These are phyloP conservation scores for Metschnikowia reukaufii DNA, from an alignment of 805 yeast species.

Conservation along the genomic window DNA sequence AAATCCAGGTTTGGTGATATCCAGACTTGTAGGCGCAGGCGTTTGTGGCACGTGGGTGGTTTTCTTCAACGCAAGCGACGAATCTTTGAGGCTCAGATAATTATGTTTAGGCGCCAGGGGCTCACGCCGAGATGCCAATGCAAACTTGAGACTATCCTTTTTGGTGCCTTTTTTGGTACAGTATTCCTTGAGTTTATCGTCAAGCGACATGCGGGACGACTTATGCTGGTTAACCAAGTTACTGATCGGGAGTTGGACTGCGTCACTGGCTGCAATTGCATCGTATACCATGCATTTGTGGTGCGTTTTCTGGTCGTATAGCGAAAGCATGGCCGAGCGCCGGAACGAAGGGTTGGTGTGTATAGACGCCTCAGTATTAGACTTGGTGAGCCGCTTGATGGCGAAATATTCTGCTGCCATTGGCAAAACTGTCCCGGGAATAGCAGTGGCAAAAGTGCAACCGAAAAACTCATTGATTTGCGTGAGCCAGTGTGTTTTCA, in stretches of 20 bases:
- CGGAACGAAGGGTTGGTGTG: conserved; percentile 46
- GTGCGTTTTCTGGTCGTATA: conserved; percentile 38
- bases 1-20: conserved; percentile 35
- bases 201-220: conserved; percentile 35
- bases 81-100: conserved; percentile 40
- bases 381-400: conserved; percentile 27
- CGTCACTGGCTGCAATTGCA: conserved; percentile 28
- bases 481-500: conserved; percentile 43
- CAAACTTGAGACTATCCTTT: conserved; percentile 2
- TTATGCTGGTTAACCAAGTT: conserved; percentile 40
- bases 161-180: background rate
- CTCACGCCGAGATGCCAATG: conserved; percentile 1
- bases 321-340: conserved; percentile 46
- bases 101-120: conserved; percentile 29
- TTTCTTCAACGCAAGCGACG: conserved; percentile 40
- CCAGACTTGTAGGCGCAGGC: background rate
- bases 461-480: conserved; percentile 35
- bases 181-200: conserved; percentile 28
- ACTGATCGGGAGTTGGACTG: conserved; percentile 39
- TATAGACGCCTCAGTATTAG: conserved; percentile 37
- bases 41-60: conserved; percentile 14
- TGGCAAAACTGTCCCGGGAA: conserved; percentile 27
- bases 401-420: conserved; percentile 25
- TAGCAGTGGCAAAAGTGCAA: conserved; percentile 23
- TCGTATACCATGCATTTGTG: conserved; percentile 37